Percentiles rank a stretch among this genome's conserved stretches.
Conservation (phyloP, 2,329 filamentous ascomycete species). For the Alternaria sp. region DNA sequence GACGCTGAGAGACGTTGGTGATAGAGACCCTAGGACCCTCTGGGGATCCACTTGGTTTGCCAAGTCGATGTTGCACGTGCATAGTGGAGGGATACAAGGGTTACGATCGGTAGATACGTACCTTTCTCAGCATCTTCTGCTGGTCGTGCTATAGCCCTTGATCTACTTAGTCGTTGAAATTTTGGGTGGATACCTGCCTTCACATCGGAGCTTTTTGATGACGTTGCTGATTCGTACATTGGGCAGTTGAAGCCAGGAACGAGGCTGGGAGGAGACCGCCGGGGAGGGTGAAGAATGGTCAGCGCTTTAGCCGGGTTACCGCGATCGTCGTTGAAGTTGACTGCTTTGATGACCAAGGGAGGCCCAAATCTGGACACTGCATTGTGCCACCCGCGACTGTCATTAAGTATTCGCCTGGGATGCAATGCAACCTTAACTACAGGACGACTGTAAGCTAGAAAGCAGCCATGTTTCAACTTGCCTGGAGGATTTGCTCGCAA, state of each 20-base stretch:
- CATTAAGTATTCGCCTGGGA: not conserved
- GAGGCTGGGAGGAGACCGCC: not conserved
- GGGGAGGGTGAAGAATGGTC: not conserved
- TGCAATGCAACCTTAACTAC: not conserved
- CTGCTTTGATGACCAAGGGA: not conserved
- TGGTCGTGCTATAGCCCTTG: not conserved
- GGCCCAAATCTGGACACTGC: not conserved
- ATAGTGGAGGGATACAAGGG: not conserved
- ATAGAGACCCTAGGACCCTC: not conserved
- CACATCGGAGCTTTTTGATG: not conserved
- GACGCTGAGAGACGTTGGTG: not conserved
- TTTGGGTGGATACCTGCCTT: not conserved
- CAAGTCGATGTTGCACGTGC: slow-evolving; percentile 2
- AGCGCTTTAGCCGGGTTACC: not conserved
- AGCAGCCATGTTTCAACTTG: not conserved
- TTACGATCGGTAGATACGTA: not conserved
- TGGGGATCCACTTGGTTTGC: not conserved
- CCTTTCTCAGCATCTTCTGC: not conserved
- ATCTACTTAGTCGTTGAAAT: not conserved
- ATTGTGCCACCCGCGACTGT: not conserved
- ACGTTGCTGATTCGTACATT: not conserved
- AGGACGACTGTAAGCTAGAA: not conserved
- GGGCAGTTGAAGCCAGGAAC: not conserved
- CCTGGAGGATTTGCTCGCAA: no score
- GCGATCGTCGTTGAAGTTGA: not conserved